Evolutionary conservation across 169 alveolate genomes (phyloP).

Genomic region (Plasmodium ovale): DNA sequence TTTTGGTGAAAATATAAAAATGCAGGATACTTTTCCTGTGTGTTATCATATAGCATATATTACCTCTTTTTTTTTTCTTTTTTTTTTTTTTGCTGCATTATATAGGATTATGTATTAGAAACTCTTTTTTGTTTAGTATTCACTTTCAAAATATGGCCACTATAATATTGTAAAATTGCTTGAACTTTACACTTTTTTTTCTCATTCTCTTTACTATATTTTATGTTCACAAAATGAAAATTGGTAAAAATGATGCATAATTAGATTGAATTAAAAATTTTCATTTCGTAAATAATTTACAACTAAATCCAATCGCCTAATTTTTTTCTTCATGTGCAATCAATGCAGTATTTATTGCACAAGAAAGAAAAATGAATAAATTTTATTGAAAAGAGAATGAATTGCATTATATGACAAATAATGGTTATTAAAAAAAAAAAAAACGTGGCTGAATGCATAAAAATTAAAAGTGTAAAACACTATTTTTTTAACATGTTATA

Average conservation of each 20-base stretch:
- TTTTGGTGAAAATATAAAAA: too few relatives aligned
- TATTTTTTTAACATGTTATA: background rate
- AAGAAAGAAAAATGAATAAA: background rate
- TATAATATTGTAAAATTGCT: too few relatives aligned
- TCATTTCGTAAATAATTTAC: slow-evolving; percentile 3
- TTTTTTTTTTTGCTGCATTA: too few relatives aligned
- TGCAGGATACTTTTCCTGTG: too few relatives aligned
- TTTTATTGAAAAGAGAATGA: background rate
- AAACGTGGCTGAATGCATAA: background rate
- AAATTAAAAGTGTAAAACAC: background rate
- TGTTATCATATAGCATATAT: too few relatives aligned
- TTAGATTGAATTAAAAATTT: slow-evolving; percentile 13
- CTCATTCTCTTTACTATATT: background rate
- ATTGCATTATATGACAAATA: background rate
- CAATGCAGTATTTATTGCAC: too few relatives aligned
- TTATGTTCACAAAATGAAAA: slow-evolving; percentile 15
- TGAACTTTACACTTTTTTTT: background rate
- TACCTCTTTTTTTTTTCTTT: too few relatives aligned
- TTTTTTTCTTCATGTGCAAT: background rate
- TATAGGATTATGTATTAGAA: too few relatives aligned
- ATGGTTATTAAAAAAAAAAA: background rate
- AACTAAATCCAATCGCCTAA: background rate
- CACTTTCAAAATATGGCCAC: too few relatives aligned
- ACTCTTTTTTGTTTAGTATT: background rate
- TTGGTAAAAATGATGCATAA: slow-evolving; percentile 7